These are phyloP conservation scores for Quercus berberidifolia DNA, from an alignment of 306 rosid genomes.

Conservation along the genomic window DNA sequence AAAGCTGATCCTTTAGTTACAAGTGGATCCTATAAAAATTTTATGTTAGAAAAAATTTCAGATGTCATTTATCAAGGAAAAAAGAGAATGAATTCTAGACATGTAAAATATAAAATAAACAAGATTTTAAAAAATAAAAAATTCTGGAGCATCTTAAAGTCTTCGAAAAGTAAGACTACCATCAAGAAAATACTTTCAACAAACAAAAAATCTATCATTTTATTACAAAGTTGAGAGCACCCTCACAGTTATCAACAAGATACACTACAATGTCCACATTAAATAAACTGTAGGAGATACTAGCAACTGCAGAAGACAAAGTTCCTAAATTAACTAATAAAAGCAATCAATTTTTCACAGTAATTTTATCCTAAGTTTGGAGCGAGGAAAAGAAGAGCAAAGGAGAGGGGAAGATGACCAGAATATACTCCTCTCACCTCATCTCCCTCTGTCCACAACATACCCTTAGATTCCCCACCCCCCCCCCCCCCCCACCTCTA, in stretches of 20 bases:
- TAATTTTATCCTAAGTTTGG: too few species aligned
- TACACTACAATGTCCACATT: not conserved
- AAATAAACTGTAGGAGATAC: too few species aligned
- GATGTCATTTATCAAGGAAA: not conserved
- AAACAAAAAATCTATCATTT: not conserved
- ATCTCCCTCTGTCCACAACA: too few species aligned
- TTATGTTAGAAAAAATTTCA: not conserved
- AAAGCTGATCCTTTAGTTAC: constrained; percentile 29
- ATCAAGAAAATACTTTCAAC: not conserved
- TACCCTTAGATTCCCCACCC: too few species aligned
- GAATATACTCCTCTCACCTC: too few species aligned
- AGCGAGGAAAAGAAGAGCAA: too few species aligned
- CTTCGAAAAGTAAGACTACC: not conserved
- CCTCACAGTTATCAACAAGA: not conserved
- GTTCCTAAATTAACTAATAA: too few species aligned
- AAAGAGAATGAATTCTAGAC: not conserved
- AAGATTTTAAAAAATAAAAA: not conserved
- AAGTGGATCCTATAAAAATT: constrained; percentile 34
- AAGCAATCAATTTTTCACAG: too few species aligned
- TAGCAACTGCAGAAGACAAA: too few species aligned
- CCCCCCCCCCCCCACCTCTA: too few species aligned
- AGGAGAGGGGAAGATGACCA: too few species aligned
- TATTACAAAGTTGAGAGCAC: not conserved
- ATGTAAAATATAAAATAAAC: not conserved
- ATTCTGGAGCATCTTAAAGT: not conserved